Base-by-base conservation (phyloP, 148 eudicot species). In the Talinum fruticosum region DNA sequence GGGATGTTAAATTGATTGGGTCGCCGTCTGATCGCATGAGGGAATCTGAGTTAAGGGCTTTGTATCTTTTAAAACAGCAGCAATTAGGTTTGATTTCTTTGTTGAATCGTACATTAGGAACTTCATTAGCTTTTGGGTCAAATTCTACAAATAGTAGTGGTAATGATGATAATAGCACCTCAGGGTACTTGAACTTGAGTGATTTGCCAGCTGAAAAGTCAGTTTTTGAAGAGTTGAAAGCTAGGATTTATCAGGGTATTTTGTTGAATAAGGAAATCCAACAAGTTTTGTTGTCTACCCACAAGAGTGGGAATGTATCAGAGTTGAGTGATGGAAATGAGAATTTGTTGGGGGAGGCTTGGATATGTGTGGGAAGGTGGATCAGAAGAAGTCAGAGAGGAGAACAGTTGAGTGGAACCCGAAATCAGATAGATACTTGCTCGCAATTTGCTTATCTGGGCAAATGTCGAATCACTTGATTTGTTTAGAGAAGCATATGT, bases 401-500 rank as follows among this genome's bases (percentile, higher is more conserved):
- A 88, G 81, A 77, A 93, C 93, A 1, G 77, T 96, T 78, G 95
- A 89, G 81, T 96, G 99, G 99, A 93, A 91, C 54, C 98, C 98
- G 8, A 87, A 36, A 57, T 65, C 81, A 49, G 78, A 85, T 81
- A 96, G 89, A 83, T 96, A 86, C 74, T 86, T 96, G 87, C 79
- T 96, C 80, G 97, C 97, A 0, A 87, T 90, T 15, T 96, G 99
- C 80, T 78, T 86, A 1, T 93, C 97, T 2, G 99, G 99, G 44
- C 98, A 96, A 76, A 96, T 93, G 97, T 96, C 99, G 1, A 96
- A 93, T 68, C 99, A 89, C 41, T 90, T 96, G 88, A 93, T 96
- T 75, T 96, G 99, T 73, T 71, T 96, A 47, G 99, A 96, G 87
- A 96, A 96, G 80, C 99, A 96, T 84, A 96, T 96, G 96, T 96